A percentile compares a stretch with the other conserved stretches of the same genome.
Evolutionary conservation across 2,329 filamentous ascomycete species (phyloP).

Genomic region (Xylariaceae sp.): DNA sequence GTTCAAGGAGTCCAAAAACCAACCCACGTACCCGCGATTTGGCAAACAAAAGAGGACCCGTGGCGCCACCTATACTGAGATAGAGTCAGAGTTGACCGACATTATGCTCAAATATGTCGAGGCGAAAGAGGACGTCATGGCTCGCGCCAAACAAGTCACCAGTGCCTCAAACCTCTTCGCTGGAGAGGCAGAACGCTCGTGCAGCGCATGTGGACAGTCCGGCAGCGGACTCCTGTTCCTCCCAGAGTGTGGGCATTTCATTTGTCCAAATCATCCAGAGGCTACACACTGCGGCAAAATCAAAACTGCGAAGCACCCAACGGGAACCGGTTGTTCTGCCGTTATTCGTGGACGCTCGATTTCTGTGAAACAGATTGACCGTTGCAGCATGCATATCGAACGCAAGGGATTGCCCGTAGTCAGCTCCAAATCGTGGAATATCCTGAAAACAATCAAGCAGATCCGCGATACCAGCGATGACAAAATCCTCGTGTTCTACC

Average conservation of each 20-base stretch:
- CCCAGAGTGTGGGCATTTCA: slow-evolving; percentile 29
- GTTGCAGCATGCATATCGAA: neutral
- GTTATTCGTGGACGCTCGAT: slow-evolving; percentile 12
- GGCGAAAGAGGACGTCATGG: slow-evolving; percentile 15
- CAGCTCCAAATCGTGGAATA: slow-evolving; percentile 26
- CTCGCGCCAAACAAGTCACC: slow-evolving; percentile 15
- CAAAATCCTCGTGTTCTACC: slow-evolving; percentile 36
- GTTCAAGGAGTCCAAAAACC: neutral
- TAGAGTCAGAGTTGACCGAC: slow-evolving; percentile 20
- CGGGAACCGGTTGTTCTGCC: slow-evolving; percentile 10
- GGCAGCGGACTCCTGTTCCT: slow-evolving; percentile 19
- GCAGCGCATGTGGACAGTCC: slow-evolving; percentile 15
- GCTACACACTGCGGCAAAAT: slow-evolving; percentile 20
- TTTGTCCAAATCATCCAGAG: slow-evolving; percentile 22
- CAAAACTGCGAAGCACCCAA: slow-evolving; percentile 4
- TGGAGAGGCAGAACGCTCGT: neutral
- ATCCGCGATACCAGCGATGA: slow-evolving; percentile 18
- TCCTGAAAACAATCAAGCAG: slow-evolving; percentile 17
- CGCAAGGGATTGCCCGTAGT: neutral
- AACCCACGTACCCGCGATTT: slow-evolving; percentile 9
- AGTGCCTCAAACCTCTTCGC: slow-evolving; percentile 14
- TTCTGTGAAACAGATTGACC: slow-evolving; percentile 10
- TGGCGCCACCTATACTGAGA: slow-evolving; percentile 22
- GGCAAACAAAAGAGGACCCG: slow-evolving; percentile 3
- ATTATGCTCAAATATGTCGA: slow-evolving; percentile 17